phyloP scores from a whole-genome alignment of 1,284 basidiomycete species.

The Agroathelia rolfsii region DNA sequence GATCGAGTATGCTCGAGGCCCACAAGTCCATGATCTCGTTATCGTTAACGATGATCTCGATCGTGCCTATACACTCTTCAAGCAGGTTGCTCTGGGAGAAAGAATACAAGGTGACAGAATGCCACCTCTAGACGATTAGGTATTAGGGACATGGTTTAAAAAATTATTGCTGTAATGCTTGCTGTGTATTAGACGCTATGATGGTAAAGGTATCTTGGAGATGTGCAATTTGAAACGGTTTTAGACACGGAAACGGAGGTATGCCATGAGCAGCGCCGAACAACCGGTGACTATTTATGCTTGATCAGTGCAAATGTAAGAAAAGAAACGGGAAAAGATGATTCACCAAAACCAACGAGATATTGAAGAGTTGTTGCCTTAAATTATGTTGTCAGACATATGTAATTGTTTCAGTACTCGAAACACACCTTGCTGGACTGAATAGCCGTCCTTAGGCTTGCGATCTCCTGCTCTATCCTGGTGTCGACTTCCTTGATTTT shows the following conservation, averaged over 20 bases:
- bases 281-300: conserved; percentile 64
- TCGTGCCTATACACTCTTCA: conserved; percentile 66
- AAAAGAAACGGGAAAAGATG: conserved; percentile 3
- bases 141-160: too few species aligned
- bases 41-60: conserved; percentile 92
- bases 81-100: conserved; percentile 63
- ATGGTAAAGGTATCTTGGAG: background rate
- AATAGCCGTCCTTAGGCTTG: conserved; percentile 80
- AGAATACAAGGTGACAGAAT: conserved; percentile 41
- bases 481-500: conserved; percentile 99
- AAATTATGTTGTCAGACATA: conserved; percentile 4
- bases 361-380: conserved; percentile 79
- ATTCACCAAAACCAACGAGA: conserved; percentile 72
- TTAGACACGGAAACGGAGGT: conserved; percentile 57
- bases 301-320: conserved; percentile 10
- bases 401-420: conserved; percentile 9
- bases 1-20: conserved; percentile 76
- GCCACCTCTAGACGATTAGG: conserved; percentile 53
- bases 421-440: conserved; percentile 77
- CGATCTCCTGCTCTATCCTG: conserved; percentile 94
- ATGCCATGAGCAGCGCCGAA: conserved; percentile 80
- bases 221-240: background rate
- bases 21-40: conserved; percentile 71
- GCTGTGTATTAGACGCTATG: background rate
- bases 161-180: too few species aligned